Conservation (phyloP, 1,284 basidiomycete species). For the Rhodotorula mucilaginosa region DNA sequence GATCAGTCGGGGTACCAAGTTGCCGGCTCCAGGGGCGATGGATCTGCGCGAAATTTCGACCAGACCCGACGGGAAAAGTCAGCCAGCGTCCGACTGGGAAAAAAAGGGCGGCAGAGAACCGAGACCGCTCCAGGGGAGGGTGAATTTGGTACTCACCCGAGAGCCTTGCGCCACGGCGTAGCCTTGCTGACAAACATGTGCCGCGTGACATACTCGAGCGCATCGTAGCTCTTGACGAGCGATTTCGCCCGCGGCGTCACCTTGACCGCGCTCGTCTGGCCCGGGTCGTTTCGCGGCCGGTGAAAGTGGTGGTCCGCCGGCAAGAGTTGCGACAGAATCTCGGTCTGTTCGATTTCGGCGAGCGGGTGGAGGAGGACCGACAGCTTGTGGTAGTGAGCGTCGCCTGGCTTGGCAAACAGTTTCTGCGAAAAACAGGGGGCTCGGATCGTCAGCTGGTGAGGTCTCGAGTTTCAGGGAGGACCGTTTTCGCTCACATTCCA, state of each 20-base stretch:
- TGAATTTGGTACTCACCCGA: constrained; percentile 19
- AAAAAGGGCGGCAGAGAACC: neutral
- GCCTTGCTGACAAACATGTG: constrained; percentile 38
- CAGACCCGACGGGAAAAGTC: no score
- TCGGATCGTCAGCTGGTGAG: neutral
- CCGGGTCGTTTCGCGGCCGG: constrained; percentile 28
- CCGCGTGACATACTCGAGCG: constrained; percentile 33
- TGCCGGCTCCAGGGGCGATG: constrained; percentile 26
- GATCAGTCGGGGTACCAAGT: constrained; percentile 23
- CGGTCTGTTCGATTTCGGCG: constrained; percentile 6
- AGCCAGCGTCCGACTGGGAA: neutral
- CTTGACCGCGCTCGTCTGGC: constrained; percentile 17
- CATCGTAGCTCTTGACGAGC: constrained; percentile 33
- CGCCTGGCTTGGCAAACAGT: constrained; percentile 28
- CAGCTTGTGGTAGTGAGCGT: constrained; percentile 29
- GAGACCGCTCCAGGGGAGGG: no score
- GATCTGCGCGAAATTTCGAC: constrained; percentile 2
- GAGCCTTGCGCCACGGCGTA: constrained; percentile 31
- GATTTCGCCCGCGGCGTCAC: constrained; percentile 20
- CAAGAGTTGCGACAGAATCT: neutral
- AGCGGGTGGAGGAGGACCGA: constrained; percentile 28
- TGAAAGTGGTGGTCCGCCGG: constrained; percentile 31
- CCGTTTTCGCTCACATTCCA: constrained; percentile 22
- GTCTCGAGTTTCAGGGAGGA: no score
- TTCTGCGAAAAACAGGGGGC: constrained; percentile 19